phyloP scores from a whole-genome alignment of 1,139 yeast species.

The Blastobotrys arbuscula region DNA sequence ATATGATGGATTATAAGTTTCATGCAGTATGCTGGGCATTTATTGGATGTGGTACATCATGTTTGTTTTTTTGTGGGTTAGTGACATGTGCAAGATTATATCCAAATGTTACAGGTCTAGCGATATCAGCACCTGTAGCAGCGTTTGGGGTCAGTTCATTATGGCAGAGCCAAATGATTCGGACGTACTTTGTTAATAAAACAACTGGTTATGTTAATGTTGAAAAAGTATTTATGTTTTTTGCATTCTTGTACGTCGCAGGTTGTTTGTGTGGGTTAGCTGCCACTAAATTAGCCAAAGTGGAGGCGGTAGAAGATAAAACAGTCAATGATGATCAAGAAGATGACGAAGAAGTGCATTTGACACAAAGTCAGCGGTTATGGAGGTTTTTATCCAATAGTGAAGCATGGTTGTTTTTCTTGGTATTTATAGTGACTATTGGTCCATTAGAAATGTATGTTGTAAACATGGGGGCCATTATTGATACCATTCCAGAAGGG shows the following conservation, averaged over 20 bases:
- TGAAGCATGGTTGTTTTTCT: constrained; percentile 58
- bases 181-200: constrained; percentile 35
- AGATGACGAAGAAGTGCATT: constrained; percentile 34
- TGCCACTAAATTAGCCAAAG: constrained; percentile 25
- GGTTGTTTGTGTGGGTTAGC: constrained; percentile 26
- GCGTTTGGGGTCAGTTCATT: constrained; percentile 79
- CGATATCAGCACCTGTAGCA: constrained; percentile 84
- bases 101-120: constrained; percentile 68
- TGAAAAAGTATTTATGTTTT: constrained; percentile 49
- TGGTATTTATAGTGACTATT: constrained; percentile 59
- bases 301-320: constrained; percentile 15
- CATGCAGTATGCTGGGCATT: constrained; percentile 40
- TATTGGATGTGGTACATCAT: constrained; percentile 77
- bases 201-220: constrained; percentile 33
- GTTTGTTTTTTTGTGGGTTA: constrained; percentile 70
- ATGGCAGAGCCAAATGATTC: constrained; percentile 39
- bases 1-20: constrained; percentile 14
- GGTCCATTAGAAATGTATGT: constrained; percentile 90
- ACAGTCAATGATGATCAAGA: constrained; percentile 15
- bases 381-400: constrained; percentile 51
- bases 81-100: constrained; percentile 80
- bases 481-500: constrained; percentile 28
- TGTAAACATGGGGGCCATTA: constrained; percentile 71
- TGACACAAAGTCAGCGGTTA: constrained; percentile 46
- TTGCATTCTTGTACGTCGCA: constrained; percentile 42